Evolutionary conservation across 2,329 filamentous ascomycete species (phyloP), one percentile per base, ranked within the genome.

Genomic region (Alternaria hordeiaustralica): DNA sequence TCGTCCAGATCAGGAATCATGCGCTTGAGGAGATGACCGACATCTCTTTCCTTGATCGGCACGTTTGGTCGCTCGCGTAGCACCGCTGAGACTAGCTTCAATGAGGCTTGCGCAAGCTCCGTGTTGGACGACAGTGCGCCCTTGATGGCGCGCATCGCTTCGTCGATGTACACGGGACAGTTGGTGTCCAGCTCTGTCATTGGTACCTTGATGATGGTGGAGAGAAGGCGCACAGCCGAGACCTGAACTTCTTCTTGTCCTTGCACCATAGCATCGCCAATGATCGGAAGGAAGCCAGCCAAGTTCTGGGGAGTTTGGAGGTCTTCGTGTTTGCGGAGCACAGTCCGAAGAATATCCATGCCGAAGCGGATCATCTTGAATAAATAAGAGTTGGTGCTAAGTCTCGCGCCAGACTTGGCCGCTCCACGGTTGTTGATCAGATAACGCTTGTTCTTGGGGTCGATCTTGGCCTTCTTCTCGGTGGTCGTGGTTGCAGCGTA

Each of bases 221-320:
- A 90, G 25, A 99, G 85, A n/a, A 98, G 84, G 66, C 94, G 90
- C 75, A 98, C 90, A 11, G 93, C 90, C 2, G 95, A 91, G 33
- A 96, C 88, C 82, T 96, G 96, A 63, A 99, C 92, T 77, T 99
- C 96, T 74, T 98, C 95, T 75, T 97, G 93, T 2, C 89, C 90
- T 69, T 89, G 90, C 8, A 97, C 85, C 46, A 98, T 85, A 1
- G 93, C 89, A 79, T 99, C 96, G 58, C 95, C 94, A 33, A 98
- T 86, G 62, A 97, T 90, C 0, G 94, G 93, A 54, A 99, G 83
- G 74, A 98, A 97, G 0, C 94, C 95, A 46, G 89, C 84, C 49
- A 99, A 82, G 70, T 97, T 97, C 46, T 86, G 84, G 0, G 92
- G 84, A 1, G 91, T 97, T 67, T 94, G 88, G 26, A 99, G 85